A percentile compares a stretch with the other conserved stretches of the same genome.
These are phyloP conservation scores for Saxophila tyrrhenica DNA, from an alignment of 495 filamentous ascomycete genomes.

Conservation along the genomic window DNA sequence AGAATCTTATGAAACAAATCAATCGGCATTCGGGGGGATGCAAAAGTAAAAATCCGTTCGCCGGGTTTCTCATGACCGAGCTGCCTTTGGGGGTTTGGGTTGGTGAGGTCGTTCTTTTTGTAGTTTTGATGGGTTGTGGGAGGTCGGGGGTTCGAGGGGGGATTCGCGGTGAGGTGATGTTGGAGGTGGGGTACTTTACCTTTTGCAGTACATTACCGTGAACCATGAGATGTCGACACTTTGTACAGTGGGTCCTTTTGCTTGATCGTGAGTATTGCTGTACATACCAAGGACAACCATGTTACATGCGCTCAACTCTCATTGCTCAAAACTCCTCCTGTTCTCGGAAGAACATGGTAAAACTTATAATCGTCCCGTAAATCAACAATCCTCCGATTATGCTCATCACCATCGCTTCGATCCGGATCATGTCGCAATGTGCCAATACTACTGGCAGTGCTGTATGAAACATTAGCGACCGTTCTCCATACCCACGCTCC, in stretches of 20 bases:
- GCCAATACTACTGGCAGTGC: conserved; percentile 86
- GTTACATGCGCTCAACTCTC: background rate
- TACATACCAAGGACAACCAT: background rate
- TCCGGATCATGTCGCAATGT: conserved; percentile 65
- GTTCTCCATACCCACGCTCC: background rate
- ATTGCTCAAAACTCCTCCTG: conserved; percentile 62
- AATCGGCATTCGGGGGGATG: too few relatives aligned
- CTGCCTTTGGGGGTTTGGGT: too few relatives aligned
- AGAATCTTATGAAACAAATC: too few relatives aligned
- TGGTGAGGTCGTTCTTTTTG: too few relatives aligned
- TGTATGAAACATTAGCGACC: conserved; percentile 25
- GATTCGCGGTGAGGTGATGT: background rate
- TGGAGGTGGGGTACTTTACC: background rate
- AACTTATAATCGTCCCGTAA: conserved; percentile 95
- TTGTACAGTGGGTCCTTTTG: background rate
- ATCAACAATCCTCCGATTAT: conserved; percentile 86
- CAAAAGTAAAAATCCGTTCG: too few relatives aligned
- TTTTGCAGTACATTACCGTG: too few relatives aligned
- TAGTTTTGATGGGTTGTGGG: too few relatives aligned
- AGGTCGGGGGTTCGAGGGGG: background rate
- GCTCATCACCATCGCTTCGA: conserved; percentile 91
- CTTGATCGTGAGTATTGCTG: background rate
- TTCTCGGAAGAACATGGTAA: conserved; percentile 95
- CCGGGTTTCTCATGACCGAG: too few relatives aligned
- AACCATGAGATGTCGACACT: background rate